Evolutionary conservation across 2,329 filamentous ascomycete genomes (phyloP).

Genomic region (Calonectria fujianensis): DNA sequence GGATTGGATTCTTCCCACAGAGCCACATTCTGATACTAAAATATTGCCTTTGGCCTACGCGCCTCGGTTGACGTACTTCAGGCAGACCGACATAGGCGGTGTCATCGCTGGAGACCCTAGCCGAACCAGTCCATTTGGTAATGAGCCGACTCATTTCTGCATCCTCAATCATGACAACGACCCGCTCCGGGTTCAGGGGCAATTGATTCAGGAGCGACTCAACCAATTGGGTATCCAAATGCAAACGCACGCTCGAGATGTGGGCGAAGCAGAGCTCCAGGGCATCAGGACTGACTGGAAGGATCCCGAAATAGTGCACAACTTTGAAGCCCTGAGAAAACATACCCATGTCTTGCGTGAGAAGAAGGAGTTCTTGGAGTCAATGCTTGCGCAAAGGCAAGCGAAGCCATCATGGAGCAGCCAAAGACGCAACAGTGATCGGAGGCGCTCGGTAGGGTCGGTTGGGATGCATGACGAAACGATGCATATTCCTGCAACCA

Average conservation of each 20-base stretch:
- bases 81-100: conserved; percentile 93
- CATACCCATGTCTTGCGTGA: conserved; percentile 75
- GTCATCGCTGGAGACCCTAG: conserved; percentile 87
- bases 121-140: conserved; percentile 90
- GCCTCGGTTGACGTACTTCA: conserved; percentile 97
- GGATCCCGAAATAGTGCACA: conserved; percentile 71
- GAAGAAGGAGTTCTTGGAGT: conserved; percentile 75
- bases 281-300: conserved; percentile 71
- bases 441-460: conserved; percentile 62
- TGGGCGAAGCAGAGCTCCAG: conserved; percentile 85
- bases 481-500: conserved; percentile 80
- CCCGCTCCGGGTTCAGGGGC: conserved; percentile 89
- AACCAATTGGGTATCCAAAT: conserved; percentile 87
- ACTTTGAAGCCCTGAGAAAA: conserved; percentile 76
- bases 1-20: conserved; percentile 94
- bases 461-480: conserved; percentile 74
- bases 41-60: conserved; percentile 94
- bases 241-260: conserved; percentile 80
- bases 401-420: conserved; percentile 59
- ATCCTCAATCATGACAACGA: conserved; percentile 95
- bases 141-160: conserved; percentile 95
- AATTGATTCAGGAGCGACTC: conserved; percentile 88
- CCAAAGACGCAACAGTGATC: conserved; percentile 53
- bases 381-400: conserved; percentile 72
- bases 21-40: conserved; percentile 93